Percentiles rank a stretch among this genome's conserved stretches.
These are phyloP conservation scores for Claviceps maximensis DNA, from an alignment of 2,329 filamentous ascomycete genomes.

Conservation along the genomic window DNA sequence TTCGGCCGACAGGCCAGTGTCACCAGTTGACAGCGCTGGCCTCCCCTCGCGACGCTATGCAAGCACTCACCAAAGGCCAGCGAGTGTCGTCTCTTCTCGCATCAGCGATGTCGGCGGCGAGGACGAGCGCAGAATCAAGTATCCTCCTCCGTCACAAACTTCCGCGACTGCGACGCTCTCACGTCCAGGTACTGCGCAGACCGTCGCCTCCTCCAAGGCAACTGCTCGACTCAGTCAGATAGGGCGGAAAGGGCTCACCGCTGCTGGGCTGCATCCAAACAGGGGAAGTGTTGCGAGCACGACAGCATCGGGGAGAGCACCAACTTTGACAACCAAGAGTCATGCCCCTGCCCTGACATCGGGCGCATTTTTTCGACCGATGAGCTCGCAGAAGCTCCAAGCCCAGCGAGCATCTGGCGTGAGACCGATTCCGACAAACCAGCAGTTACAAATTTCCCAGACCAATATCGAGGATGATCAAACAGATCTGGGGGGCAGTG, in stretches of 20 bases:
- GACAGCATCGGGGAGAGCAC: slow-evolving; percentile 33
- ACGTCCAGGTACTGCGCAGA: slow-evolving; percentile 41
- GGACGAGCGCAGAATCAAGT: slow-evolving; percentile 33
- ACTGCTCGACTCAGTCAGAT: slow-evolving; percentile 41
- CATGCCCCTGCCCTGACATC: slow-evolving; percentile 84
- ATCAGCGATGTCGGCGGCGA: slow-evolving; percentile 54
- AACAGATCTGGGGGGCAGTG: slow-evolving; percentile 30
- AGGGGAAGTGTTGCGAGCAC: slow-evolving; percentile 29
- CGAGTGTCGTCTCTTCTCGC: slow-evolving; percentile 58
- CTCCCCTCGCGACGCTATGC: slow-evolving; percentile 20
- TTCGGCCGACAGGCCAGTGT: slow-evolving; percentile 20
- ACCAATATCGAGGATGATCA: slow-evolving; percentile 26
- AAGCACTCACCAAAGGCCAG: slow-evolving; percentile 33
- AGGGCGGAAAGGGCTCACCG: slow-evolving; percentile 36
- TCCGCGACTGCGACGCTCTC: slow-evolving; percentile 33
- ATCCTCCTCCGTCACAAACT: slow-evolving; percentile 20
- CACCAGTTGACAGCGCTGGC: slow-evolving; percentile 25
- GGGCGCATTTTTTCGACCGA: slow-evolving; percentile 86
- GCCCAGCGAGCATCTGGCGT: slow-evolving; percentile 59
- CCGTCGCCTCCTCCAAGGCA: slow-evolving; percentile 27
- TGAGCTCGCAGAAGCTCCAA: slow-evolving; percentile 92
- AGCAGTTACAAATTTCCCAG: slow-evolving; percentile 18
- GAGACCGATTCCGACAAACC: slow-evolving; percentile 29
- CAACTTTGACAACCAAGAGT: slow-evolving; percentile 60
- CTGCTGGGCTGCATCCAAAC: slow-evolving; percentile 29